Conservation (phyloP, 306 rosid species). For the Leucaena leucocephala region DNA sequence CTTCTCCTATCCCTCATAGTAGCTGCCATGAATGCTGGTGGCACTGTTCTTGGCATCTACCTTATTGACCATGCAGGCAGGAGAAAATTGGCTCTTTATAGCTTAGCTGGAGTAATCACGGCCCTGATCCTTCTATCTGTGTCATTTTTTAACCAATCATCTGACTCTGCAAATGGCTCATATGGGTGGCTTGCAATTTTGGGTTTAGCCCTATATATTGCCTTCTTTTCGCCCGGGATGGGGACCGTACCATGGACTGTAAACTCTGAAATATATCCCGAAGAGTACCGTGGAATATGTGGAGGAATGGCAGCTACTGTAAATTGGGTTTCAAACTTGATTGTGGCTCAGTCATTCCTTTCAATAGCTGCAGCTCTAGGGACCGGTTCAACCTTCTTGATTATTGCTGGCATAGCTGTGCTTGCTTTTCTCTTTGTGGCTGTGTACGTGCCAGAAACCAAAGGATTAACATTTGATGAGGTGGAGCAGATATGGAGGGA, state of each 20-base stretch:
- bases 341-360: constrained; percentile 76
- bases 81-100: constrained; percentile 63
- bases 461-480: constrained; percentile 91
- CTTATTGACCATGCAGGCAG: constrained; percentile 83
- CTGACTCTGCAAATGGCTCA: constrained; percentile 43
- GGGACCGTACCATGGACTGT: constrained; percentile 96
- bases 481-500: constrained; percentile 85
- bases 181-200: constrained; percentile 74
- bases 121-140: constrained; percentile 64
- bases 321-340: constrained; percentile 85
- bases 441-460: constrained; percentile 73
- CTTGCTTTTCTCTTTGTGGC: constrained; percentile 67
- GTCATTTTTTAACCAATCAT: constrained; percentile 59
- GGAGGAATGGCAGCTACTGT: constrained; percentile 98
- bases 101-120: constrained; percentile 74
- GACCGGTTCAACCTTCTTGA: constrained; percentile 76
- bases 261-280: constrained; percentile 91
- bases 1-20: constrained; percentile 78
- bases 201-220: constrained; percentile 76
- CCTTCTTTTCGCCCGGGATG: constrained; percentile 89
- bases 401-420: constrained; percentile 66
- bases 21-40: constrained; percentile 82
- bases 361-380: constrained; percentile 70
- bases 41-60: constrained; percentile 81
- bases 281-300: constrained; percentile 77